These are phyloP conservation scores for Chalciporus sp. DNA, from an alignment of 1,284 basidiomycete genomes.

Conservation along the genomic window DNA sequence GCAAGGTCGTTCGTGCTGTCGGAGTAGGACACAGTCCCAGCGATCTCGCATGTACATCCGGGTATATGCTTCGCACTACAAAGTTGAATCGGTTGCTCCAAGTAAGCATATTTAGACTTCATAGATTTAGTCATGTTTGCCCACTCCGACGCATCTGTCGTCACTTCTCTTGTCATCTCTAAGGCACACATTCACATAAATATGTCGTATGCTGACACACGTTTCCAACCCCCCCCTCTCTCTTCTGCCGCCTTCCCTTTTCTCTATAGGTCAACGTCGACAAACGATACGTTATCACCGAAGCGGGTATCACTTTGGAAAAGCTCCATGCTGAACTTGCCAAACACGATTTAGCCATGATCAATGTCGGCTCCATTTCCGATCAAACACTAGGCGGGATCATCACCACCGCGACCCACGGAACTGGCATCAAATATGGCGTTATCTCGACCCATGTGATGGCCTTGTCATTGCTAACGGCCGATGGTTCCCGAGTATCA, in stretches of 20 bases:
- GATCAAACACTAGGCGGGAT: conserved; percentile 96
- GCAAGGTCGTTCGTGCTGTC: conserved; percentile 75
- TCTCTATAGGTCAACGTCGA: conserved; percentile 67
- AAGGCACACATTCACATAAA: not conserved
- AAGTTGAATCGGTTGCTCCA: conserved; percentile 70
- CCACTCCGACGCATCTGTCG: not conserved
- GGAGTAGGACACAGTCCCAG: conserved; percentile 94
- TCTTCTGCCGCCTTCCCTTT: not conserved
- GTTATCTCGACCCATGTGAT: conserved; percentile 85
- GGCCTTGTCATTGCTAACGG: conserved; percentile 73
- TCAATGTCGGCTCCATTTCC: conserved; percentile 94
- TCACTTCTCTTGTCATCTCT: not conserved
- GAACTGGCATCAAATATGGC: conserved; percentile 80
- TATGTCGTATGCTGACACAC: not conserved
- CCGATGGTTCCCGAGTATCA: conserved; percentile 66
- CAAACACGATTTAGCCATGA: conserved; percentile 79
- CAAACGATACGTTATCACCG: conserved; percentile 68
- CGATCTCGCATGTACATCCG: conserved; percentile 87
- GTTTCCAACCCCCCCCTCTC: conserved; percentile 17
- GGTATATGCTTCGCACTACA: conserved; percentile 81
- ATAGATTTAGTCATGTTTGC: conserved; percentile 29
- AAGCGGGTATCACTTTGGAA: conserved; percentile 81
- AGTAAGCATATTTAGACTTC: conserved; percentile 52
- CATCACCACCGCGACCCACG: conserved; percentile 94
- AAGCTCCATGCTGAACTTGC: conserved; percentile 71